Conservation (phyloP, 2,329 filamentous ascomycete genomes). For the Aspergillus persii region DNA sequence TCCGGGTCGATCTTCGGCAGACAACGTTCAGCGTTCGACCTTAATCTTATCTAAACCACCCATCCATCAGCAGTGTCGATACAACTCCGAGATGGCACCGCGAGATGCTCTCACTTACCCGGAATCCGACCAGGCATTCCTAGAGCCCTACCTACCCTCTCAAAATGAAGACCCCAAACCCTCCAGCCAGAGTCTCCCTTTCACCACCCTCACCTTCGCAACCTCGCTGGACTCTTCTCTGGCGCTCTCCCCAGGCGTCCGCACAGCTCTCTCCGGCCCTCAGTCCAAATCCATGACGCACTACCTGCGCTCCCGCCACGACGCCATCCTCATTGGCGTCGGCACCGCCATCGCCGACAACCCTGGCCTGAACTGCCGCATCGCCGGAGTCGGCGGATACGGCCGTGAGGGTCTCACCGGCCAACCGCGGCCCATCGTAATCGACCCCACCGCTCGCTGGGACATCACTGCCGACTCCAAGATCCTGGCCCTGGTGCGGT, state of each 20-base stretch:
- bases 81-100: neutral
- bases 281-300: conserved; percentile 92
- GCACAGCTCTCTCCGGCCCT: conserved; percentile 76
- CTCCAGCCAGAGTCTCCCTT: conserved; percentile 32
- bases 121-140: neutral
- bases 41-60: neutral
- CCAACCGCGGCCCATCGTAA: conserved; percentile 75
- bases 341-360: conserved; percentile 82
- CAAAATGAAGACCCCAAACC: neutral
- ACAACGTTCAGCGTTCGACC: neutral
- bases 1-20: neutral
- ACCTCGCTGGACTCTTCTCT: conserved; percentile 79
- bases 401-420: conserved; percentile 46
- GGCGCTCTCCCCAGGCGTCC: conserved; percentile 68
- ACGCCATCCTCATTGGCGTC: conserved; percentile 80
- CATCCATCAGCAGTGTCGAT: neutral
- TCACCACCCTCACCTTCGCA: conserved; percentile 80
- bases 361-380: conserved; percentile 81
- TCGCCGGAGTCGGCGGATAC: conserved; percentile 56
- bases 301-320: conserved; percentile 78
- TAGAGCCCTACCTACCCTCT: conserved; percentile 8
- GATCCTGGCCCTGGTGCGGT: conserved; percentile 61
- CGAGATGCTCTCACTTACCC: conserved; percentile 7
- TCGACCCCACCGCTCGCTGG: conserved; percentile 77
- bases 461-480: conserved; percentile 58